phyloP scores from a whole-genome alignment of 306 rosid species.

The Luffa acutangula region DNA sequence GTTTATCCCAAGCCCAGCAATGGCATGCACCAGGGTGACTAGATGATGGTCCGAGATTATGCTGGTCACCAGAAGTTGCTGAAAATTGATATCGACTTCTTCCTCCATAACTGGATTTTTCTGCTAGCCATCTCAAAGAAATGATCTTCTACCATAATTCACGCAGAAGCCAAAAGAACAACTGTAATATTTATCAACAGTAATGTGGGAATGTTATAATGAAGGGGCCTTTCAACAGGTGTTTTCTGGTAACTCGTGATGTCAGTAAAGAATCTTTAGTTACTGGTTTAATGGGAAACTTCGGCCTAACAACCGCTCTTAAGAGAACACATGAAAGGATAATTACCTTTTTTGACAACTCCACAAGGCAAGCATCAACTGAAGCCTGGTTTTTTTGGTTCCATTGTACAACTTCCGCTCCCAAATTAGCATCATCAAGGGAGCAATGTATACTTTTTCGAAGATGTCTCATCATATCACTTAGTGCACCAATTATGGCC shows the following conservation, averaged over 20 bases:
- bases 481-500: conserved; percentile 53
- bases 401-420: conserved; percentile 40
- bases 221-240: neutral
- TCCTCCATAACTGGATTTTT: neutral
- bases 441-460: conserved; percentile 65
- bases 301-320: neutral
- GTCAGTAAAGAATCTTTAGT: neutral
- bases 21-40: neutral
- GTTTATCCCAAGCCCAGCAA: neutral
- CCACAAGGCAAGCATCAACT: conserved; percentile 80
- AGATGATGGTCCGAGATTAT: neutral
- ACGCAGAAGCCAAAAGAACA: neutral
- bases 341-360: conserved; percentile 59
- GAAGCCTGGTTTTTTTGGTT: conserved; percentile 50
- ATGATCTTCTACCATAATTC: neutral
- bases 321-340: neutral
- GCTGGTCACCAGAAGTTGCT: neutral
- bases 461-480: conserved; percentile 82
- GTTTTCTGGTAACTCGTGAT: neutral
- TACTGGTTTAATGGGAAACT: neutral
- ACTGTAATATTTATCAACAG: neutral
- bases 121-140: neutral
- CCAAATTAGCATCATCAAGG: conserved; percentile 46
- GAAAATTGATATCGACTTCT: neutral
- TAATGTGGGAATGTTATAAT: neutral